These are phyloP conservation scores for Alternaria brassicicola DNA, from an alignment of 2,329 filamentous ascomycete genomes.

Conservation along the genomic window DNA sequence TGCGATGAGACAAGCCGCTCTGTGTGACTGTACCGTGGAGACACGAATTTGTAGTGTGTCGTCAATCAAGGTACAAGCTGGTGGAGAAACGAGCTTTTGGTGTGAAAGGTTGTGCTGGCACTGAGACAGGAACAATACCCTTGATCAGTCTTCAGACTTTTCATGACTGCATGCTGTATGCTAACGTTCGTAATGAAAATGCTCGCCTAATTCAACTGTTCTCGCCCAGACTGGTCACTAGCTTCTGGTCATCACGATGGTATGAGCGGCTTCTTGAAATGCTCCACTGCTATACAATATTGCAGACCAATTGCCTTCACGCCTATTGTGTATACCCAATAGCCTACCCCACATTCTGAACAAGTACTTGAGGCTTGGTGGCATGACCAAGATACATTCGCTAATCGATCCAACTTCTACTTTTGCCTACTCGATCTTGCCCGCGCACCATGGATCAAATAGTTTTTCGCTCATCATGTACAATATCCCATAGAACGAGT, in stretches of 20 bases:
- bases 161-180: background rate
- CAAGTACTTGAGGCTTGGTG: background rate
- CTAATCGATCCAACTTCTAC: background rate
- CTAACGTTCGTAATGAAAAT: too few species aligned
- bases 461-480: background rate
- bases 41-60: too few species aligned
- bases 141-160: too few species aligned
- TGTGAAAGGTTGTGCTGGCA: too few species aligned
- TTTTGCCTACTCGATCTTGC: background rate
- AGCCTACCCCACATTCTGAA: background rate
- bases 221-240: background rate
- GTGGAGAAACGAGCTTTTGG: too few species aligned
- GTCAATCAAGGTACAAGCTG: too few species aligned
- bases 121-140: too few species aligned
- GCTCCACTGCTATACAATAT: too few species aligned
- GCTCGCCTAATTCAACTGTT: background rate
- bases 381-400: background rate
- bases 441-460: background rate
- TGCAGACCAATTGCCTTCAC: too few species aligned
- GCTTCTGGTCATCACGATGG: too few species aligned
- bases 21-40: constrained; percentile 27
- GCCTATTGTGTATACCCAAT: background rate
- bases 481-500: background rate
- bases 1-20: constrained; percentile 26
- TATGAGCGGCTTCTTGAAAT: too few species aligned